phyloP scores from a whole-genome alignment of 2,329 filamentous ascomycete species.

The Penicillium sp. region DNA sequence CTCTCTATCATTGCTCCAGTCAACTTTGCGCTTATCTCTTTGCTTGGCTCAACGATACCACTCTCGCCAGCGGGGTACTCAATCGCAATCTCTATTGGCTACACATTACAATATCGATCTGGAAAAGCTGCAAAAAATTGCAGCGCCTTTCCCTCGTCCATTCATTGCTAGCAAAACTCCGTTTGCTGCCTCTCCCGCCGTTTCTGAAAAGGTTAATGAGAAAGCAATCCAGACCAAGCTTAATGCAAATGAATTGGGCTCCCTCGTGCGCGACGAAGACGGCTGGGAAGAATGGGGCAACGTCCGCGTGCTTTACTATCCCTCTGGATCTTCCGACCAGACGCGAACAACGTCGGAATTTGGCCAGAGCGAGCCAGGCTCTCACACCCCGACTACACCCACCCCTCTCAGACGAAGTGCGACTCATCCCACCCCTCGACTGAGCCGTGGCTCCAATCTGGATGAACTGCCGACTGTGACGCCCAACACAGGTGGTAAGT shows the following conservation, averaged over 20 bases:
- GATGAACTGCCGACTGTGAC: slow-evolving; percentile 54
- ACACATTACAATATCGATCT: slow-evolving; percentile 75
- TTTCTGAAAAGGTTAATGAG: slow-evolving; percentile 72
- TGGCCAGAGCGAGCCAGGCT: slow-evolving; percentile 27
- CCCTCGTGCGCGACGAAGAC: slow-evolving; percentile 61
- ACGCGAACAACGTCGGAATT: slow-evolving; percentile 33
- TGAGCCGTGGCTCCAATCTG: slow-evolving; percentile 43
- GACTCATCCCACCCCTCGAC: slow-evolving; percentile 57
- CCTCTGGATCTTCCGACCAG: slow-evolving; percentile 34
- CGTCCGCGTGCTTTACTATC: slow-evolving; percentile 78
- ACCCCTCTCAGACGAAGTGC: slow-evolving; percentile 71
- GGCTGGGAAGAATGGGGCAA: slow-evolving; percentile 76
- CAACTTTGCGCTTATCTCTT: slow-evolving; percentile 74
- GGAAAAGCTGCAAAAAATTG: slow-evolving; percentile 80
- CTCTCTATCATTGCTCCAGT: slow-evolving; percentile 72
- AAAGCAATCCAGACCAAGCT: slow-evolving; percentile 56
- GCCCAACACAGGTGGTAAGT: slow-evolving; percentile 36
- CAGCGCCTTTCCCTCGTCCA: slow-evolving; percentile 77
- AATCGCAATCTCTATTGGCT: slow-evolving; percentile 70
- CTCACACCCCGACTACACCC: slow-evolving; percentile 64
- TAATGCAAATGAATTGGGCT: slow-evolving; percentile 80
- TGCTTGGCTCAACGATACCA: slow-evolving; percentile 91
- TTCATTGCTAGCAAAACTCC: slow-evolving; percentile 51
- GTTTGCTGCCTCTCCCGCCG: slow-evolving; percentile 52
- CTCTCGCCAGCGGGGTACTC: slow-evolving; percentile 73